phyloP scores from a whole-genome alignment of 169 alveolate species.

The Miamiensis avidus region DNA sequence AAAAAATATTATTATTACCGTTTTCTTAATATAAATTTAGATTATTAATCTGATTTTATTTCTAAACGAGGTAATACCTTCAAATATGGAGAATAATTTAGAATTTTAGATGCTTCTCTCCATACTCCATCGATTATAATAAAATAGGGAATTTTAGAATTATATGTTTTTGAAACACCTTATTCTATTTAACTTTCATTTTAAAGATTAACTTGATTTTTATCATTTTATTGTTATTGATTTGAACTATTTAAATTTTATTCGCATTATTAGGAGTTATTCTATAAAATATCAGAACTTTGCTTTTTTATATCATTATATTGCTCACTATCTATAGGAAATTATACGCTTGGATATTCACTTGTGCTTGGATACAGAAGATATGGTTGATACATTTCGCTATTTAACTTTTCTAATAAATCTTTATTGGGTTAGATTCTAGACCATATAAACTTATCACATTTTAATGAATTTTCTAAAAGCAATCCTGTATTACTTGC shows the following conservation, averaged over 20 bases:
- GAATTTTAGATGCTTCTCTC: not conserved
- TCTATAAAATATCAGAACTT: too few species aligned
- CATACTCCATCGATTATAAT: not conserved
- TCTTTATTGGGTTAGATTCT: not conserved
- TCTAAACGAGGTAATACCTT: not conserved
- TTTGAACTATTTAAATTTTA: too few species aligned
- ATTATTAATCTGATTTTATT: not conserved
- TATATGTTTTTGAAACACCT: not conserved
- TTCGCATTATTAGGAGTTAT: too few species aligned
- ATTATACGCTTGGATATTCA: not conserved
- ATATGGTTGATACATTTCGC: not conserved
- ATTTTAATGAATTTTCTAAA: not conserved
- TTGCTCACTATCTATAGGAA: not conserved
- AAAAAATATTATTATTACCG: not conserved
- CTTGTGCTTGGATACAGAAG: not conserved
- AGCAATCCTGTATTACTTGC: not conserved
- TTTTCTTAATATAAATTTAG: not conserved
- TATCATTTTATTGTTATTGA: not conserved
- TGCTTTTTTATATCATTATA: not conserved
- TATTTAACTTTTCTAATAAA: not conserved
- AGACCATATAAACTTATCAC: not conserved
- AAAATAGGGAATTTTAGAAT: not conserved
- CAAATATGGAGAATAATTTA: not conserved
- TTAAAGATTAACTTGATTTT: too few species aligned
- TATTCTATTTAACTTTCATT: not conserved